Evolutionary conservation across 2,329 filamentous ascomycete genomes (phyloP), one percentile per base, ranked within the genome.

Genomic region (Cytospora schulzeri): DNA sequence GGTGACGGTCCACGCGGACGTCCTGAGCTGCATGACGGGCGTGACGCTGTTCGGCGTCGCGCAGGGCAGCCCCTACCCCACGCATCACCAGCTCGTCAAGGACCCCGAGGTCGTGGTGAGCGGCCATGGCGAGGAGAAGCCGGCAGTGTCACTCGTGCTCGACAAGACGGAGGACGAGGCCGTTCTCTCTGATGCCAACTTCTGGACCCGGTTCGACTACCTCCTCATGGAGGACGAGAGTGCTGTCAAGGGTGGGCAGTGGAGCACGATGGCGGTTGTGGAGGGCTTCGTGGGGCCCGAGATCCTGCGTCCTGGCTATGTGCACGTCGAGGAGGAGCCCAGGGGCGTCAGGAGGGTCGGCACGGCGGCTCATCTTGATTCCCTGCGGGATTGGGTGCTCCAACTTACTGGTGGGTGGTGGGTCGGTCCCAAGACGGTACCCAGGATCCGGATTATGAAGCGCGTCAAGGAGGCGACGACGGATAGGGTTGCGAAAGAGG

Each of bases 1-100:
- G 7, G 75, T 83, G 15, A 70, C 71, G 48, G 80, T 88, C 51
- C 88, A 91, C 71, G 85, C 87, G 55, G 88, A 90, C 70, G 85
- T 89, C 15, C 77, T 88, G 14, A 84, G 85, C 57, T 90, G 88
- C 78, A 90, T 90, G 88, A 90, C 88, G 33, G 88, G 88, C 59
- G 83, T 90, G 12, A 89, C 88, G 3, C 84, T 88, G 59, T 91
- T 91, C 69, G 82, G 84, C 22, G 82, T 86, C 68, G 68, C 68
- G 9, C 69, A 67, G 22, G 75, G 76, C 55, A 68, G 75, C 12
- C 74, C 77, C 14, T 69, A 80, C 57, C 74, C 75, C n/a, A 64
- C 64, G 60, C 59, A 64, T 9, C 65, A 67, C 26, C 45, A 61
- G 31, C 60, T 78, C 11, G 69, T 76, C 9, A 68, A 78, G 53